Conservation (phyloP, 805 yeast species). For the Ogataea siamensis region DNA sequence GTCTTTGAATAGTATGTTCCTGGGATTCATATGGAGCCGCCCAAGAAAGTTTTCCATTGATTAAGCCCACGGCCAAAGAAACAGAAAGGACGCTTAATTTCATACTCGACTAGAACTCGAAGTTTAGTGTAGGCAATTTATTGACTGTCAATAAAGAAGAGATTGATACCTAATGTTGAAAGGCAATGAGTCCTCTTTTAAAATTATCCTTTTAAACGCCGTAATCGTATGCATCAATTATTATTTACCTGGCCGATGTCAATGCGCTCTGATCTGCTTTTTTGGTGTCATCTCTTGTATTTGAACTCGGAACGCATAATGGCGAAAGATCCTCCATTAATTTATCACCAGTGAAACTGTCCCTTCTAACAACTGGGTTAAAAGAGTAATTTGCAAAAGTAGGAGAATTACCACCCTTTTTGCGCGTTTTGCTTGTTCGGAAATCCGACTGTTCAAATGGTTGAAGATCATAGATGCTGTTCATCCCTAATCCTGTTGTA, state of each 20-base stretch:
- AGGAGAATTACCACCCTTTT: slow-evolving; percentile 16
- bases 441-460: slow-evolving; percentile 14
- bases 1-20: neutral
- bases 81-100: neutral
- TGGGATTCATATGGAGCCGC: slow-evolving; percentile 6
- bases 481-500: slow-evolving; percentile 4
- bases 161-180: neutral
- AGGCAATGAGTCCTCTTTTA: neutral
- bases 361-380: slow-evolving; percentile 14
- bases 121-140: too few species aligned
- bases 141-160: neutral
- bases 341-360: slow-evolving; percentile 13
- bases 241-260: slow-evolving; percentile 4
- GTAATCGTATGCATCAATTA: neutral
- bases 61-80: neutral
- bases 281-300: slow-evolving; percentile 3
- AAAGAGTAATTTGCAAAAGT: slow-evolving; percentile 24
- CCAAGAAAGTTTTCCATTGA: neutral
- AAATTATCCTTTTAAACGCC: slow-evolving; percentile 4
- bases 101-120: too few species aligned
- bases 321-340: slow-evolving; percentile 21
- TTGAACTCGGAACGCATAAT: slow-evolving; percentile 11
- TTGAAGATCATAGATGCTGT: slow-evolving; percentile 8
- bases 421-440: slow-evolving; percentile 20
- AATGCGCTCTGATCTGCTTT: slow-evolving; percentile 4